Evolutionary conservation across 2,329 filamentous ascomycete species (phyloP), one percentile per base, ranked within the genome.

Genomic region (Pyrenochaeta sp.): DNA sequence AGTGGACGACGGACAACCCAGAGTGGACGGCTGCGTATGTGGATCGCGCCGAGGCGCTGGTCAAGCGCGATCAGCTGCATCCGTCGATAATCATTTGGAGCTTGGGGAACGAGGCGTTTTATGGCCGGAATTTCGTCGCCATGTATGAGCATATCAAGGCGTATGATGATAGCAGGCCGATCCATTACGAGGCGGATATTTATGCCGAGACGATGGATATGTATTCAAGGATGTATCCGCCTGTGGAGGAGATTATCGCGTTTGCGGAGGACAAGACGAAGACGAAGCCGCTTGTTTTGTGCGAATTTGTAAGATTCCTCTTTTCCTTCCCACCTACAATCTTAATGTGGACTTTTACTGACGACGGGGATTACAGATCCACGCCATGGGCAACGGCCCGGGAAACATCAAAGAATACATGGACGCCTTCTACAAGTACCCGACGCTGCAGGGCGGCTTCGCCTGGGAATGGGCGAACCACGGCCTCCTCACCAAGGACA

Each of bases 371-470:
- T n/a, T 22, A 2, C n/a, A 65, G 59, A 56, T 72, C 0, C 79
- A 81, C 57, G 85, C 87, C 1, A 89, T 90, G 87, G 87, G 87
- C 5, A 90, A 89, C 56, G 87, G 86, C 0, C 87, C 87, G 0
- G 87, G 87, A 1, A 81, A 81, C 22, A 75, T 90, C 8, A 79
- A 86, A 47, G 86, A 89, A 48, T 90, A 90, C 47, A 76, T 86
- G 35, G 75, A 84, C 27, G 76, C 79, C 0, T 90, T 89, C 71
- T 79, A 81, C 21, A 75, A 76, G 19, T 74, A 87, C 46, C 79
- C 79, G 0, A 77, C 79, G 2, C 76, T 89, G 0, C 85, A 88
- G 58, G 86, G 86, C 8, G 86, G 86, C 0, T 72, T 73, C 59
- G 67, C 73, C 0, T 76, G 74, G 74, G 74, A 76, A 37, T 76